Percentiles rank a stretch among this genome's conserved stretches.
Conservation (phyloP, 108 stramenopile genomes). For the Conticribra guillardii region DNA sequence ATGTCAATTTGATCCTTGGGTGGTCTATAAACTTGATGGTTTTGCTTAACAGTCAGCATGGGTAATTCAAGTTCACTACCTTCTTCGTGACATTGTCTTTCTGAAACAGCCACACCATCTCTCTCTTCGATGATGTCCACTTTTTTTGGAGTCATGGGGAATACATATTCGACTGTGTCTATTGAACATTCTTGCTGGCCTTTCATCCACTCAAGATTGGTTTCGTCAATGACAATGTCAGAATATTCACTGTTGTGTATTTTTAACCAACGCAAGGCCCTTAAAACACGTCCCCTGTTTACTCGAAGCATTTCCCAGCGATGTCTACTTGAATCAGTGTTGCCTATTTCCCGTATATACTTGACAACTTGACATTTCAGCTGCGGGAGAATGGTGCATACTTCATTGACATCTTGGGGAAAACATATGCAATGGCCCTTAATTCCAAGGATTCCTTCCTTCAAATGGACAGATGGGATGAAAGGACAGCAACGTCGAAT, state of each 20-base stretch:
- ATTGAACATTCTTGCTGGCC: background rate
- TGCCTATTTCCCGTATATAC: constrained; percentile 1
- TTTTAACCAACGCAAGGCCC: constrained; percentile 24
- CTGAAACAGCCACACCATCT: no score
- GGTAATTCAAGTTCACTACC: no score
- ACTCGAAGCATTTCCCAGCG: constrained; percentile 1
- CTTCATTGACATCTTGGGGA: constrained; percentile 3
- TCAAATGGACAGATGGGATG: constrained; percentile 13
- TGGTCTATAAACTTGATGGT: no score
- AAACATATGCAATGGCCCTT: constrained; percentile 20
- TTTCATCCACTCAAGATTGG: constrained; percentile 30
- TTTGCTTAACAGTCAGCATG: no score
- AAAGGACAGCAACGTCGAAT: constrained; percentile 15
- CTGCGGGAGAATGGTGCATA: constrained; percentile 5
- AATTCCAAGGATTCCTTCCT: constrained; percentile 1
- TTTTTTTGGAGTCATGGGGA: no score
- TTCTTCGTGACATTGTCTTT: no score
- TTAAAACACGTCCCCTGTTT: background rate
- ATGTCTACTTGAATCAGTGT: background rate
- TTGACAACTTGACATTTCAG: constrained; percentile 1
- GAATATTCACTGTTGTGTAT: constrained; percentile 11
- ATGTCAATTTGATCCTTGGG: no score
- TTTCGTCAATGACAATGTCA: constrained; percentile 8
- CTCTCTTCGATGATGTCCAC: no score
- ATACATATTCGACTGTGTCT: no score